Percentiles rank a stretch among this genome's conserved stretches.
Evolutionary conservation across 257 asterid species (phyloP).

Genomic region (Lithospermum erythrorhizon): DNA sequence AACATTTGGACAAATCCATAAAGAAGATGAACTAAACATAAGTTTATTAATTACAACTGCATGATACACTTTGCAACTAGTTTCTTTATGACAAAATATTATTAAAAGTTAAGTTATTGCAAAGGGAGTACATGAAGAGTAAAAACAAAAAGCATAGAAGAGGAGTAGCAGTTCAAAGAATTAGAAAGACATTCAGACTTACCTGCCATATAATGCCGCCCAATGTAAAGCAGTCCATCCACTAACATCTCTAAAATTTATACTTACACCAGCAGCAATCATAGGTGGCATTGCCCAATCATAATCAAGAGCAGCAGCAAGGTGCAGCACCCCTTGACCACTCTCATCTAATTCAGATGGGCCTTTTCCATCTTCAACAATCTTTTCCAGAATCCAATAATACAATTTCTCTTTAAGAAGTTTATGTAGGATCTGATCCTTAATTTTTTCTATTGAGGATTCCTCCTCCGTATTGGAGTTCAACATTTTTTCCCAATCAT

Average conservation of each 20-base stretch:
- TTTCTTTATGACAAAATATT: no score
- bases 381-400: constrained; percentile 67
- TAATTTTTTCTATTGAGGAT: constrained; percentile 39
- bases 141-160: no score
- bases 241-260: constrained; percentile 73
- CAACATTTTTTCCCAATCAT: constrained; percentile 67
- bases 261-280: constrained; percentile 64
- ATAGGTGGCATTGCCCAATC: constrained; percentile 85
- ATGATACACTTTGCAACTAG: background rate
- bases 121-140: no score
- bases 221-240: constrained; percentile 98
- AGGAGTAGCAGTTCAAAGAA: no score
- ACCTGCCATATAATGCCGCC: constrained; percentile 96
- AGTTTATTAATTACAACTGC: constrained; percentile 1
- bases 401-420: constrained; percentile 65
- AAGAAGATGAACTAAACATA: constrained; percentile 8
- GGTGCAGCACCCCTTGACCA: constrained; percentile 86
- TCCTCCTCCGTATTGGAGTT: constrained; percentile 32
- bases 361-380: constrained; percentile 71
- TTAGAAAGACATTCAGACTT: constrained; percentile 6
- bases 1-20: constrained; percentile 12
- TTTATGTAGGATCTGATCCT: constrained; percentile 54
- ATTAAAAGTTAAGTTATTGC: no score
- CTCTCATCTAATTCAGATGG: constrained; percentile 59
- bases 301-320: constrained; percentile 79